Evolutionary conservation across 2,329 filamentous ascomycete species (phyloP), one percentile per base, ranked within the genome.

Genomic region (Xylaria hypoxylon): DNA sequence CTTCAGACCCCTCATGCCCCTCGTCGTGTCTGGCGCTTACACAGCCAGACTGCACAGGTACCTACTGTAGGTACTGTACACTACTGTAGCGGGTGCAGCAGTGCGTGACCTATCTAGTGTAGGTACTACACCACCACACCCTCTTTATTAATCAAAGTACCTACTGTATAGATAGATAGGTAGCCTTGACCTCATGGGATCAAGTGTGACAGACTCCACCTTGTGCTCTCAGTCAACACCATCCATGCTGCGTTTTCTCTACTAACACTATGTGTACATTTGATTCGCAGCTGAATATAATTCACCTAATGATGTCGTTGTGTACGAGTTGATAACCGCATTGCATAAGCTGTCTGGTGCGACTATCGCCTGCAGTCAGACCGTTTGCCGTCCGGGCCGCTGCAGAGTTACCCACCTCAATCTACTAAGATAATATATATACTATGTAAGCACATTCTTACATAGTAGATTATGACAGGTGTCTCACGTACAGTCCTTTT

Each of bases 1-100:
- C 35, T 42, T 24, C n/a, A 45, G 56, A 48, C 59, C 65, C 70
- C 62, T 68, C 59, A 53, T 64, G 19, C 58, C 58, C 50, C 65
- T 60, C 50, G 55, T 64, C 44, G 53, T 68, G 52, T 62, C 67
- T 67, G 71, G 71, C 71, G 71, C 71, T 70, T 73, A 73, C 45
- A 65, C 42, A 13, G 35, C 28, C 28, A 8, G 5, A 8, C 28
- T 31, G 28, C 8, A 53, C 50, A 53, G 51, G 51, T 53, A 53
- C 50, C 50, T 53, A 53, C 42, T 13, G 15, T 45, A 24, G n/a
- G 42, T 48, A 15, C 24, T 10, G 42, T 48, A 15, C 24, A 48
- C 33, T 35, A 35, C 6, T n/a, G n/a, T 11, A 13, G 33, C 11
- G 33, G 33, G 45, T 17, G 22, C 42, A 55, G 42, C 42, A 59